phyloP scores from a whole-genome alignment of 2,329 filamentous ascomycete genomes.

The Colletotrichum sidae region DNA sequence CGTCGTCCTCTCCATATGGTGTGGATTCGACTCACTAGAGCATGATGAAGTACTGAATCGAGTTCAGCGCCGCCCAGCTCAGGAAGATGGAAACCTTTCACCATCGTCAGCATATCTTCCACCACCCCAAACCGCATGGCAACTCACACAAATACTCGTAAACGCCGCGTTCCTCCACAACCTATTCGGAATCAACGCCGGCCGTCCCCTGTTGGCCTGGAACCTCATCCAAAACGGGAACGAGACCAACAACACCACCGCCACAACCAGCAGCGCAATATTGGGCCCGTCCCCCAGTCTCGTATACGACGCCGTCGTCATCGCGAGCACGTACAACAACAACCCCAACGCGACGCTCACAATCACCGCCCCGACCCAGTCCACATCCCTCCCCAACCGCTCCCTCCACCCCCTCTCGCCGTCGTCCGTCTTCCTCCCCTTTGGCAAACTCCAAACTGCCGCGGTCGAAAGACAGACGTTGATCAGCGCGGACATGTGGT shows the following conservation, averaged over 20 bases:
- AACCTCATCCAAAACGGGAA: slow-evolving; percentile 68
- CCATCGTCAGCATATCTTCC: not conserved
- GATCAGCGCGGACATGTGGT: slow-evolving; percentile 53
- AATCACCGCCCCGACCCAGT: slow-evolving; percentile 63
- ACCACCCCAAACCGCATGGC: not conserved
- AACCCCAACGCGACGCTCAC: slow-evolving; percentile 59
- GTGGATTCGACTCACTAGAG: slow-evolving; percentile 53
- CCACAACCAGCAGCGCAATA: slow-evolving; percentile 57
- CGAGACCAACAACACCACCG: slow-evolving; percentile 54
- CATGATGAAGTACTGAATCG: slow-evolving; percentile 60
- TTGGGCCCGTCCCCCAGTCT: slow-evolving; percentile 55
- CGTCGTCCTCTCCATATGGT: slow-evolving; percentile 24
- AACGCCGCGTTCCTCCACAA: slow-evolving; percentile 69
- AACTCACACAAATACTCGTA: slow-evolving; percentile 59
- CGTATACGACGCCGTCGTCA: slow-evolving; percentile 51
- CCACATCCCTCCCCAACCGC: slow-evolving; percentile 55
- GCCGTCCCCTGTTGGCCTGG: slow-evolving; percentile 58
- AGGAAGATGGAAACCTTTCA: slow-evolving; percentile 55
- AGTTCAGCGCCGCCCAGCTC: slow-evolving; percentile 58
- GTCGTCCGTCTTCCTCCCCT: slow-evolving; percentile 42
- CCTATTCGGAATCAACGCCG: slow-evolving; percentile 70
- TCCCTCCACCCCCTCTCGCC: slow-evolving; percentile 42
- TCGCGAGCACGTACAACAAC: slow-evolving; percentile 63
- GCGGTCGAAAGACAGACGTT: slow-evolving; percentile 49
- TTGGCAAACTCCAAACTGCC: slow-evolving; percentile 52